A percentile compares a stretch with the other conserved stretches of the same genome.
Evolutionary conservation across 306 rosid species (phyloP).

Genomic region (Lotus japonicus): DNA sequence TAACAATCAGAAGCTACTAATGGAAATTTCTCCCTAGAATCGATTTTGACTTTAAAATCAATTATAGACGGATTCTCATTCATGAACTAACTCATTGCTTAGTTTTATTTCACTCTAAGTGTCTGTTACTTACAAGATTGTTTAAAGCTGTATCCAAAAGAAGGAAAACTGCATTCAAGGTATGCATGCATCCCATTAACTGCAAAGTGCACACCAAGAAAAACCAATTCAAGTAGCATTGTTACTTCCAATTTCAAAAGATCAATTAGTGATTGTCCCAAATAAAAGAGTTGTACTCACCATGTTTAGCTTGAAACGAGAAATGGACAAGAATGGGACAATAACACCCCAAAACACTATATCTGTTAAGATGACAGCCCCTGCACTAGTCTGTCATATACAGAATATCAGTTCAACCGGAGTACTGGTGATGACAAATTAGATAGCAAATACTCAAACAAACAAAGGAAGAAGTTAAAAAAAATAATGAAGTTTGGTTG

Average conservation of each 20-base stretch:
- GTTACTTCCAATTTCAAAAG: not conserved
- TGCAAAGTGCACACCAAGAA: slow-evolving; percentile 30
- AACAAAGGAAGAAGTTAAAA: not conserved
- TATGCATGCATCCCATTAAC: slow-evolving; percentile 80
- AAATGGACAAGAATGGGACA: slow-evolving; percentile 55
- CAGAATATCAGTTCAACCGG: slow-evolving; percentile 15
- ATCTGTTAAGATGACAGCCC: slow-evolving; percentile 77
- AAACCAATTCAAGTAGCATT: not conserved
- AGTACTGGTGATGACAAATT: slow-evolving; percentile 15
- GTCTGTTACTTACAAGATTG: slow-evolving; percentile 55
- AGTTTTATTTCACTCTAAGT: not conserved
- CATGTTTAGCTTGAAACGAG: slow-evolving; percentile 53
- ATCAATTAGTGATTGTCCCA: not conserved
- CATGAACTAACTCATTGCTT: no score
- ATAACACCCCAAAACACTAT: slow-evolving; percentile 79
- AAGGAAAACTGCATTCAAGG: slow-evolving; percentile 52
- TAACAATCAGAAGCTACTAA: no score
- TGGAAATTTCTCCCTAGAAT: no score
- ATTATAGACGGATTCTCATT: no score
- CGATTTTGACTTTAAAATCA: no score
- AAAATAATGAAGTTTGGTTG: not conserved
- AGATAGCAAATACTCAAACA: slow-evolving; percentile 11
- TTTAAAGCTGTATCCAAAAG: slow-evolving; percentile 65
- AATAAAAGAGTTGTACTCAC: slow-evolving; percentile 29
- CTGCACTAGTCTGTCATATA: slow-evolving; percentile 66